These are phyloP conservation scores for Fusarium citri DNA, from an alignment of 2,329 filamentous ascomycete species.

Conservation along the genomic window DNA sequence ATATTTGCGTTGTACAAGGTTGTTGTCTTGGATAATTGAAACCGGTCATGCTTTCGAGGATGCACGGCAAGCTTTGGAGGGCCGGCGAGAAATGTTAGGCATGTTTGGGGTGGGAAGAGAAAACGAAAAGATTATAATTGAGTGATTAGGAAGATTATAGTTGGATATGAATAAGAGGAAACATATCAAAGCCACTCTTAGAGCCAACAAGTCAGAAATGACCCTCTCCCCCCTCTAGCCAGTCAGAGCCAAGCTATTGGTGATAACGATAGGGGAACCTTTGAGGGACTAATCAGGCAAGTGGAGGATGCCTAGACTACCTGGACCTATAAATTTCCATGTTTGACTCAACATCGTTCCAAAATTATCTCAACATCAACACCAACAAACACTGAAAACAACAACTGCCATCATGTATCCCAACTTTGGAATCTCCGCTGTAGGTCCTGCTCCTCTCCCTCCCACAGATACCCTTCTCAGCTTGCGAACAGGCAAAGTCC, in stretches of 20 bases:
- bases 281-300: slow-evolving; percentile 16
- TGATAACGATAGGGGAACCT: slow-evolving; percentile 13
- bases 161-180: not conserved
- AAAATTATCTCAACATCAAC: not conserved
- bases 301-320: slow-evolving; percentile 6
- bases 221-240: not conserved
- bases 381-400: not conserved
- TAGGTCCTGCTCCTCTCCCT: slow-evolving; percentile 26
- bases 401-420: not conserved
- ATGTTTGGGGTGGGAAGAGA: slow-evolving; percentile 19
- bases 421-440: slow-evolving; percentile 4
- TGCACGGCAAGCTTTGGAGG: not conserved
- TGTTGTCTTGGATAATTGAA: not conserved
- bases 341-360: not conserved
- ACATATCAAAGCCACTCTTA: not conserved
- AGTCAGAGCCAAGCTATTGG: not conserved
- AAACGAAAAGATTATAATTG: slow-evolving; percentile 7
- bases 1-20: not conserved
- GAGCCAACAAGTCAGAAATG: not conserved
- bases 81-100: not conserved
- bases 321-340: not conserved
- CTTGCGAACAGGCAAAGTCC: slow-evolving; percentile 32
- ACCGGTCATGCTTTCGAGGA: not conserved
- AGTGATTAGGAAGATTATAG: not conserved
- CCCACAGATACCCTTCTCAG: slow-evolving; percentile 30